Evolutionary conservation across 1,284 basidiomycete genomes (phyloP), one percentile per base, ranked within the genome.

Genomic region (Trichosporon faecale): DNA sequence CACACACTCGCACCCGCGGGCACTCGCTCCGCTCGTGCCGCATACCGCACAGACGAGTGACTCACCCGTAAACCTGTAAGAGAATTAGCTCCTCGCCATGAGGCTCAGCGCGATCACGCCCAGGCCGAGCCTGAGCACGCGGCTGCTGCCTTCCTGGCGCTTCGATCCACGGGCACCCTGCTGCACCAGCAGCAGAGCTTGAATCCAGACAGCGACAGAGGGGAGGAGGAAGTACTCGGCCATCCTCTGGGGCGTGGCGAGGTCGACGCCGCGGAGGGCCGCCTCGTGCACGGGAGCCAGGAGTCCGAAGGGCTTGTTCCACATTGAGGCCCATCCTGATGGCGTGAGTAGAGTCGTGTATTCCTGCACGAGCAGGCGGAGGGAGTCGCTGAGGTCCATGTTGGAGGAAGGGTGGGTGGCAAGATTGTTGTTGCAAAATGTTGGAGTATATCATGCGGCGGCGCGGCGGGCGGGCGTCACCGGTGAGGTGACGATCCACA

Each of bases 31-130:
- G 11, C 21, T 27, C 21, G 37, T 40, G 11, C 12, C 31, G 35
- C 35, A 37, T 37, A 14, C 35, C 63, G 16, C 64, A 25, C 37
- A 16, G 16, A n/a, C 60, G 9, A 27, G 16, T 33, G 57, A 75
- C 78, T 72, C 65, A 80, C 80, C 65, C 11, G 25, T 64, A 52
- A 82, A 76, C 6, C 80, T 70, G 68, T 76, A 80, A 2, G 64
- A 57, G 8, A 65, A n/a, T 66, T 72, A 75, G 2, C 75, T 73
- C 12, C 66, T 55, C 33, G 67, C 63, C 21, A 78, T 68, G 52
- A 79, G 40, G 8, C 40, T 67, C 0, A 78, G 35, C 0, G 76
- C 75, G 2, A 78, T 11, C 0, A 74, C 69, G 4, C 71, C 77
- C 0, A 78, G 16, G 2, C 75, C 75, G 16, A 72, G 29, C 9